These are phyloP conservation scores for Dactylonectria estremocensis DNA, from an alignment of 2,329 filamentous ascomycete species.

Conservation along the genomic window DNA sequence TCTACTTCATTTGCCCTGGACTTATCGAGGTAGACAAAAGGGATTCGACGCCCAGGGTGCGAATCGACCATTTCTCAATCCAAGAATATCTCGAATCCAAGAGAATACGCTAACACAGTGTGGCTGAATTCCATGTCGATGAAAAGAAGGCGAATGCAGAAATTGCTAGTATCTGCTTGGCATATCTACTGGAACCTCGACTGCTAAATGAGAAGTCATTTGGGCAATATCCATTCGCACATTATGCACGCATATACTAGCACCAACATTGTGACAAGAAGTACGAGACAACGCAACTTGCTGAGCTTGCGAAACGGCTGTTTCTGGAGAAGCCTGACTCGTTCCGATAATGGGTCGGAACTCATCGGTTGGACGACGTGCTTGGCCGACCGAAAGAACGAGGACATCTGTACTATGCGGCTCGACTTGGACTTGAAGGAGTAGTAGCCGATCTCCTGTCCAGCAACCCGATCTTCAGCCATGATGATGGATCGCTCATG, in stretches of 20 bases:
- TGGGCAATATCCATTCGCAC: background rate
- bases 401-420: constrained; percentile 6
- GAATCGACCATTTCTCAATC: constrained; percentile 32
- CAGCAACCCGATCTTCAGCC: background rate
- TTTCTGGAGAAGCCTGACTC: constrained; percentile 1
- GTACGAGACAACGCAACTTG: background rate
- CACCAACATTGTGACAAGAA: constrained; percentile 8
- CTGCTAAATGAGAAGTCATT: background rate
- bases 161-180: constrained; percentile 23
- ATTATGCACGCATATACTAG: constrained; percentile 14
- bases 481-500: no score
- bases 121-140: background rate
- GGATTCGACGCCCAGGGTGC: background rate
- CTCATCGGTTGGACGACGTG: background rate
- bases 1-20: constrained; percentile 28
- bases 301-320: background rate
- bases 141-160: background rate
- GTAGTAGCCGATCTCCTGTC: background rate
- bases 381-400: no score
- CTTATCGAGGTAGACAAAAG: constrained; percentile 14
- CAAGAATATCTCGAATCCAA: constrained; percentile 33
- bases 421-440: constrained; percentile 13
- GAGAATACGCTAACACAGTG: background rate
- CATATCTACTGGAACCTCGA: constrained; percentile 12
- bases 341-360: background rate